phyloP scores from a whole-genome alignment of 2,329 filamentous ascomycete species.

The Talaromyces albobiverticillius region DNA sequence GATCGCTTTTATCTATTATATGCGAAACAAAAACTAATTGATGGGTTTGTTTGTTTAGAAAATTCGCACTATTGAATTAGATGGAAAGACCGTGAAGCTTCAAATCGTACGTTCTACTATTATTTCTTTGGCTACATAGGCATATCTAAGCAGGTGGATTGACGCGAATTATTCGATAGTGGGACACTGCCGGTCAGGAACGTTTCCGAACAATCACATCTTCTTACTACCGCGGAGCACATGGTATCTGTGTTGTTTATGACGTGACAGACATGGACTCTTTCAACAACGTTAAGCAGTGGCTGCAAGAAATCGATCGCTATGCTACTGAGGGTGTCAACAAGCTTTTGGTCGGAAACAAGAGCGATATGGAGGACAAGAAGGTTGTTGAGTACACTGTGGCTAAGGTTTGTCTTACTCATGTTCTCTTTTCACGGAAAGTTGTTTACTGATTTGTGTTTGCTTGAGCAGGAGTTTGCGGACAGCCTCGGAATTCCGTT shows the following conservation, averaged over 20 bases:
- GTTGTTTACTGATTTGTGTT: conserved; percentile 8
- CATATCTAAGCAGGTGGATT: too few relatives aligned
- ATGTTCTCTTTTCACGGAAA: not conserved
- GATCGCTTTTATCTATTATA: not conserved
- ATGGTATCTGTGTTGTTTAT: conserved; percentile 99
- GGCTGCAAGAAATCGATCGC: conserved; percentile 98
- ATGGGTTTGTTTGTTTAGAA: conserved; percentile 61
- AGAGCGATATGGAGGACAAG: conserved; percentile 99
- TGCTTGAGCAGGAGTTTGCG: conserved; percentile 78
- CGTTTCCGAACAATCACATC: conserved; percentile 99
- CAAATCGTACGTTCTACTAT: conserved; percentile 71
- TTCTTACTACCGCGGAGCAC: conserved; percentile 97
- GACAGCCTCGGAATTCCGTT: conserved; percentile 98
- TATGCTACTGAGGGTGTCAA: conserved; percentile 99
- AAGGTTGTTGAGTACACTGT: conserved; percentile 99
- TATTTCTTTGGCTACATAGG: too few relatives aligned
- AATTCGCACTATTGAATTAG: conserved; percentile 99
- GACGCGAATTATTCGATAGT: too few relatives aligned
- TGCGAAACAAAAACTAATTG: not conserved
- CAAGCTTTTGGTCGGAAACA: conserved; percentile 99
- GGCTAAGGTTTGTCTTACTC: conserved; percentile 71
- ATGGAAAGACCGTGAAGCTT: conserved; percentile 99
- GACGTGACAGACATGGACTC: conserved; percentile 99
- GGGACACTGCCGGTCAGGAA: conserved; percentile 98
- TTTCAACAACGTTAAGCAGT: conserved; percentile 99